A percentile compares a stretch with the other conserved stretches of the same genome.
phyloP scores from a whole-genome alignment of 1,284 basidiomycete genomes.

The Crucibulum parvulum region DNA sequence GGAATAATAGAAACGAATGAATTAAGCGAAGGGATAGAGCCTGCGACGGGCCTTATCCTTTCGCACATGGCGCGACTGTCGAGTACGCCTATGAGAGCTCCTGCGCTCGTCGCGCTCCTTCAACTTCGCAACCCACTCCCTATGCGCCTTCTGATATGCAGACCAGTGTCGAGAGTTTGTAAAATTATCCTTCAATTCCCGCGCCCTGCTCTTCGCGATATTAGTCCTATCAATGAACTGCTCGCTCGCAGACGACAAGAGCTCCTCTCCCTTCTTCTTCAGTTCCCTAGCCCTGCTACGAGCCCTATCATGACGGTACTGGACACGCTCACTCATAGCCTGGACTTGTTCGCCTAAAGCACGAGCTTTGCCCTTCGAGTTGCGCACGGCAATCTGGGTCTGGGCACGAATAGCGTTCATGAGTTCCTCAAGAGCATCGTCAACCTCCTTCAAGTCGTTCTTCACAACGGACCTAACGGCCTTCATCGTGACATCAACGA shows the following conservation, averaged over 20 bases:
- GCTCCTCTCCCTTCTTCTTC: slow-evolving; percentile 49
- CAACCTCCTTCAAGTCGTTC: slow-evolving; percentile 61
- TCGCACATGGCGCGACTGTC: no score
- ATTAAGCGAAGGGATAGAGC: no score
- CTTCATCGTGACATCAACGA: slow-evolving; percentile 53
- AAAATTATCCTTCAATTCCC: slow-evolving; percentile 44
- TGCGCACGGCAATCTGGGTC: slow-evolving; percentile 49
- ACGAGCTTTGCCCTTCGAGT: slow-evolving; percentile 53
- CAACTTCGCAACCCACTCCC: slow-evolving; percentile 40
- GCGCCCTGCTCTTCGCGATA: slow-evolving; percentile 56
- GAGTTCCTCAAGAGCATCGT: slow-evolving; percentile 68
- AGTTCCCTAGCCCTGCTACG: slow-evolving; percentile 63
- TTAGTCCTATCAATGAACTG: slow-evolving; percentile 29
- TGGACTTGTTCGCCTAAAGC: slow-evolving; percentile 54
- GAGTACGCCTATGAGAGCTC: no score
- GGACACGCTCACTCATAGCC: slow-evolving; percentile 44
- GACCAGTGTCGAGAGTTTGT: slow-evolving; percentile 36
- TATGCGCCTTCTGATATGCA: slow-evolving; percentile 43
- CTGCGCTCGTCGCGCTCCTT: slow-evolving; percentile 9
- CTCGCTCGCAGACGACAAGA: slow-evolving; percentile 24
- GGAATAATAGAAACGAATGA: no score
- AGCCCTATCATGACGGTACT: slow-evolving; percentile 61
- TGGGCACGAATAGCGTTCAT: slow-evolving; percentile 55
- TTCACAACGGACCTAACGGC: slow-evolving; percentile 48
- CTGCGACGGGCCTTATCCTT: no score